Conservation (phyloP, 768 basidiomycete species). For the Panus rudis region DNA sequence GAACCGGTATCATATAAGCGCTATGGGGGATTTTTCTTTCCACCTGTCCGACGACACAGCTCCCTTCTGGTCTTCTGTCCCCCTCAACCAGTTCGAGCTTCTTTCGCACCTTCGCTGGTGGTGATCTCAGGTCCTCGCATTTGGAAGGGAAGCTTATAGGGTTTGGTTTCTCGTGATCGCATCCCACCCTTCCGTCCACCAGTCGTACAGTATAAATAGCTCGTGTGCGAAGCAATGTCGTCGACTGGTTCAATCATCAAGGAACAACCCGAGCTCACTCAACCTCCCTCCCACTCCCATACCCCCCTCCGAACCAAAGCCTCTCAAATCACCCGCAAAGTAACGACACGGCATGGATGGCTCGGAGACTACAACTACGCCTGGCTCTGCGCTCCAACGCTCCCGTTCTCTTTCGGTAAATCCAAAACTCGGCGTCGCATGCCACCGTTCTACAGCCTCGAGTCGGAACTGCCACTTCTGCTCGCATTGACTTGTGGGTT, state of each 20-base stretch:
- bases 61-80: no score
- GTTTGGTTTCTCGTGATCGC: no score
- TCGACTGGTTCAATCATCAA: slow-evolving; percentile 15
- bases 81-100: no score
- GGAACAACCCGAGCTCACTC: slow-evolving; percentile 22
- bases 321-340: slow-evolving; percentile 19
- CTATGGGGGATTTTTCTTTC: no score
- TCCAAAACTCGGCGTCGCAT: slow-evolving; percentile 20
- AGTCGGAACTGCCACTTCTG: slow-evolving; percentile 64
- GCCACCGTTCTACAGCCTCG: slow-evolving; percentile 72
- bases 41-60: no score
- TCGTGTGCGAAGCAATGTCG: no score
- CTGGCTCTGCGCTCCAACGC: slow-evolving; percentile 58
- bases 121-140: no score
- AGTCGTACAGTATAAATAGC: no score
- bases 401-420: slow-evolving; percentile 45
- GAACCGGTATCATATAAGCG: no score
- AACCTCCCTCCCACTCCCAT: slow-evolving; percentile 10
- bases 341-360: slow-evolving; percentile 61
- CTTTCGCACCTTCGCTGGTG: no score
- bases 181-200: no score
- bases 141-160: no score
- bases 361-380: slow-evolving; percentile 78
- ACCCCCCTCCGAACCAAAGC: background rate
- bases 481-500: slow-evolving; percentile 69